These are phyloP conservation scores for Podila epicladia DNA, from an alignment of 192 early-diverging fungal genomes.

Conservation along the genomic window DNA sequence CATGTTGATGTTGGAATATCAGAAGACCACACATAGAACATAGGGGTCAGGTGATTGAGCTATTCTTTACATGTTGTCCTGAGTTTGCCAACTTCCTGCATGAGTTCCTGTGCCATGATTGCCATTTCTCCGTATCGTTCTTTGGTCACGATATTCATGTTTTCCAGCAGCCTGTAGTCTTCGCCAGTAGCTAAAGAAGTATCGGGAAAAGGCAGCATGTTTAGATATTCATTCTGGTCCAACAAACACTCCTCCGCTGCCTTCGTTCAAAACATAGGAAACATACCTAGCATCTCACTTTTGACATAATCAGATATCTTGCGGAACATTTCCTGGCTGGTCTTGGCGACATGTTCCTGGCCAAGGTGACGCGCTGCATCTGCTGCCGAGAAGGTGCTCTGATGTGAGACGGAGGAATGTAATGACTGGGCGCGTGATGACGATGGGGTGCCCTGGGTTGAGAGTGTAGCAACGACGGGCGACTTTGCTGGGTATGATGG, in stretches of 20 bases:
- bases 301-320: slow-evolving; percentile 53
- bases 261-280: neutral
- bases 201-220: neutral
- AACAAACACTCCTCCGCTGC: neutral
- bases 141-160: slow-evolving; percentile 51
- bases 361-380: slow-evolving; percentile 38
- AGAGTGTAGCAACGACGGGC: neutral
- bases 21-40: neutral
- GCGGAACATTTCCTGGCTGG: slow-evolving; percentile 54
- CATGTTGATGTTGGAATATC: neutral
- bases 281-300: slow-evolving; percentile 49
- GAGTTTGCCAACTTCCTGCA: slow-evolving; percentile 53
- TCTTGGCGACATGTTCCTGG: slow-evolving; percentile 49
- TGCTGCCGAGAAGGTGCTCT: slow-evolving; percentile 31
- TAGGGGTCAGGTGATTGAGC: neutral
- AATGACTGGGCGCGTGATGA: slow-evolving; percentile 27
- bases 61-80: slow-evolving; percentile 48
- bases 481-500: neutral
- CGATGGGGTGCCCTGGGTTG: slow-evolving; percentile 5
- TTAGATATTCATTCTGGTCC: neutral
- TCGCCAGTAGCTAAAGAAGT: slow-evolving; percentile 43
- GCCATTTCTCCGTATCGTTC: slow-evolving; percentile 54
- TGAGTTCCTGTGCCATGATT: slow-evolving; percentile 51
- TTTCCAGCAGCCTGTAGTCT: slow-evolving; percentile 55
- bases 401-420: slow-evolving; percentile 28